These are phyloP conservation scores for Viola pubescens DNA, from an alignment of 441 rosid genomes.

Conservation along the genomic window DNA sequence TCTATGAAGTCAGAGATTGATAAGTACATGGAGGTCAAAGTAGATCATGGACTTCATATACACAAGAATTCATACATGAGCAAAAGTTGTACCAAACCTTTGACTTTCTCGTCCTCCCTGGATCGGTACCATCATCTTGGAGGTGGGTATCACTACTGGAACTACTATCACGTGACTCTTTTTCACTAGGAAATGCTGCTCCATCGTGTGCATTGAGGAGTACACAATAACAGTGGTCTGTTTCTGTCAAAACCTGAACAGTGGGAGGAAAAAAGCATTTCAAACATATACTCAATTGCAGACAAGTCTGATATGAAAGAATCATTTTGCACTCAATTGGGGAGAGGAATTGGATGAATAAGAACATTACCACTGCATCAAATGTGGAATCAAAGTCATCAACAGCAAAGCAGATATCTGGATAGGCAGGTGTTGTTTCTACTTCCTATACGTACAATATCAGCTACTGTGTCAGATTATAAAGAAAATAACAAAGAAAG, in stretches of 20 bases:
- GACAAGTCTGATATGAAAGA: neutral
- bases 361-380: slow-evolving; percentile 80
- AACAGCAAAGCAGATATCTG: slow-evolving; percentile 89
- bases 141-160: slow-evolving; percentile 31
- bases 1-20: neutral
- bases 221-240: slow-evolving; percentile 88
- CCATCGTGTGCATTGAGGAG: slow-evolving; percentile 89
- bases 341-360: neutral
- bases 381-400: slow-evolving; percentile 97
- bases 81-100: slow-evolving; percentile 44
- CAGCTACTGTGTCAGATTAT: slow-evolving; percentile 24
- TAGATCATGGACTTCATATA: slow-evolving; percentile 9
- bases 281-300: neutral
- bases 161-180: slow-evolving; percentile 36
- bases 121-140: slow-evolving; percentile 21
- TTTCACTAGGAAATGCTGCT: slow-evolving; percentile 75
- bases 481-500: slow-evolving; percentile 7
- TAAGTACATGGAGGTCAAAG: neutral
- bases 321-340: neutral
- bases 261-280: neutral
- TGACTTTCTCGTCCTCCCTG: slow-evolving; percentile 40
- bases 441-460: slow-evolving; percentile 50
- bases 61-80: slow-evolving; percentile 9
- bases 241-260: slow-evolving; percentile 70
- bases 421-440: slow-evolving; percentile 92